These are phyloP conservation scores for Vickermania ingenoplastis DNA, from an alignment of 208 protist genomes.

Conservation along the genomic window DNA sequence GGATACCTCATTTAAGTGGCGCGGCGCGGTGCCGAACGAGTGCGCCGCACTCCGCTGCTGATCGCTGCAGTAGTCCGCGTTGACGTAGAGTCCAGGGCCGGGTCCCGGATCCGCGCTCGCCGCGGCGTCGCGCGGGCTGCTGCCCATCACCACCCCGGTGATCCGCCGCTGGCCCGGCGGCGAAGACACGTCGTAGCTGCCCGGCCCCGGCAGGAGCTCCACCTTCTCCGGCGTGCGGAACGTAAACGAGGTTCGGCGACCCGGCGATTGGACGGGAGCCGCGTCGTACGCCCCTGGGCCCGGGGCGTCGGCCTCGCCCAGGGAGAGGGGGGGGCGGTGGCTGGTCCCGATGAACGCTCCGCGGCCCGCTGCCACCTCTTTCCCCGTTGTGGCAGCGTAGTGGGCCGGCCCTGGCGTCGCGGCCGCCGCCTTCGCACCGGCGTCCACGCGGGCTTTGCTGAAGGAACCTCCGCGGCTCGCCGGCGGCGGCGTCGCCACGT, in stretches of 20 bases:
- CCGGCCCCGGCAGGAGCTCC: slow-evolving; percentile 19
- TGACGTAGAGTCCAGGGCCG: slow-evolving; percentile 1
- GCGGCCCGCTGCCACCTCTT: neutral
- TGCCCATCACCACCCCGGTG: neutral
- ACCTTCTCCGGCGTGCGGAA: neutral
- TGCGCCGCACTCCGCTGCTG: neutral
- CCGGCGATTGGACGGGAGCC: neutral
- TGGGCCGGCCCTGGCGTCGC: slow-evolving; percentile 1
- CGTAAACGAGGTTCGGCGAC: neutral
- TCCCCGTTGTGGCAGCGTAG: neutral
- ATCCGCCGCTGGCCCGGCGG: neutral
- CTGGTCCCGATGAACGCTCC: neutral
- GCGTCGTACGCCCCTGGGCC: slow-evolving; percentile 12
- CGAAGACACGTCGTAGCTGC: slow-evolving; percentile 17
- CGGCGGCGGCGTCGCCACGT: neutral
- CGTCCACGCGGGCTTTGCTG: slow-evolving; percentile 2
- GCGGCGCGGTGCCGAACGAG: neutral
- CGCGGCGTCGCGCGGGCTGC: neutral
- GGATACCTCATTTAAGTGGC: neutral
- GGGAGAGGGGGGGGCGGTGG: neutral
- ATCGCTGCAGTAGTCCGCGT: neutral
- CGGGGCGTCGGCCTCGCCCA: neutral
- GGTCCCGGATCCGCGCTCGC: neutral
- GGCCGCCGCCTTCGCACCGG: neutral
- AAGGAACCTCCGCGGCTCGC: neutral